These are phyloP conservation scores for Narthecium ossifragum DNA, from an alignment of 106 monocot genomes.

Conservation along the genomic window DNA sequence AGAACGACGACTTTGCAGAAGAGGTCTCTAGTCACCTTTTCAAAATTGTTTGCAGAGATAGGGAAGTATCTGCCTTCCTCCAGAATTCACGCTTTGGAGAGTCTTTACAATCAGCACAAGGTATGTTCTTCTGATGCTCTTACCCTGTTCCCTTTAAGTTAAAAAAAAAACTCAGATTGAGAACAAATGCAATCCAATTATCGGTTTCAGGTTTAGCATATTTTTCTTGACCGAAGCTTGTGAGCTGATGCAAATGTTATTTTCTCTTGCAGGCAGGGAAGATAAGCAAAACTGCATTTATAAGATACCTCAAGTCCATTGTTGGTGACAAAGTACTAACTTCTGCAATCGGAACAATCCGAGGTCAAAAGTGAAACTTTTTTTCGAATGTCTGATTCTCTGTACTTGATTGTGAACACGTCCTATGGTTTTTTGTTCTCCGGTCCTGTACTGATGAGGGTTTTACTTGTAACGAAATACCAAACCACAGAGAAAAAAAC, in stretches of 20 bases:
- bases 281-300: slow-evolving; percentile 25
- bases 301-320: slow-evolving; percentile 18
- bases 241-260: neutral
- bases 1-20: neutral
- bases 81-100: slow-evolving; percentile 9
- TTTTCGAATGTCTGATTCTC: no score
- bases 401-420: no score
- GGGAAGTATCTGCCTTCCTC: slow-evolving; percentile 12
- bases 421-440: no score
- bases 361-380: no score
- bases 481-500: no score
- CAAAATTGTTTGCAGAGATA: slow-evolving; percentile 28
- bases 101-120: slow-evolving; percentile 16
- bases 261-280: slow-evolving; percentile 30
- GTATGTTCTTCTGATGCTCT: slow-evolving; percentile 9
- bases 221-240: neutral
- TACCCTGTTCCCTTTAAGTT: neutral
- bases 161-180: no score
- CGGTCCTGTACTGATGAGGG: no score
- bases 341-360: slow-evolving; percentile 24
- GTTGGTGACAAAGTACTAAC: slow-evolving; percentile 37
- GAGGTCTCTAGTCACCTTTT: slow-evolving; percentile 5
- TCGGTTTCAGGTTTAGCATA: no score
- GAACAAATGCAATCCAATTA: no score
- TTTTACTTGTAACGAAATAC: no score